Evolutionary conservation across 495 filamentous ascomycete genomes (phyloP), one percentile per base, ranked within the genome.

Genomic region (Daldinia loculata): DNA sequence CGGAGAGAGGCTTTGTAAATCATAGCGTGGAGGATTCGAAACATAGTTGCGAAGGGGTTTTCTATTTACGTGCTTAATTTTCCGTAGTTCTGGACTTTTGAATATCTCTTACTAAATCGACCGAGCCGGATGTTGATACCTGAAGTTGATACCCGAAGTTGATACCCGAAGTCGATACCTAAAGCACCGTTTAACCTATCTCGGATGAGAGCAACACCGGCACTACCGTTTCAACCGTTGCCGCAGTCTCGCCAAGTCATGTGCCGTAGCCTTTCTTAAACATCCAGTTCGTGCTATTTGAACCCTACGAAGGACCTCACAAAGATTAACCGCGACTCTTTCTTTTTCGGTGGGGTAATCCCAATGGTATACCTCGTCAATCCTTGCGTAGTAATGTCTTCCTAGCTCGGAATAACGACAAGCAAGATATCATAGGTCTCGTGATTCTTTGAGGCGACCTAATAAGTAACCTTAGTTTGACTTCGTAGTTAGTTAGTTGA

Each of bases 241-340:
- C 26, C 19, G n/a, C 69, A 50, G 63, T 50, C 57, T 67, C 52
- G 19, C 69, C 69, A 51, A 66, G 41, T 17, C 74, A 72, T 36
- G 70, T 56, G 43, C 74, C 78, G 55, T 77, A 68, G 27, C 71
- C 75, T 69, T 32, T 32, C 6, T 12, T 14, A 52, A 4, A n/a
- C 6, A 27, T 26, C 50, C 7, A 52, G 26, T 52, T 52, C 5
- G 14, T 52, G 15, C 26, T 48, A 22, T 22, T 22, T 48, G 3
- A 12, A 48, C 22, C 17, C 43, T 24, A 48, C 17, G 43, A 48
- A 48, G 43, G 4, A 24, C 24, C 12, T 24, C 43, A 48, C 43
- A 11, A 48, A 24, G 43, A 24, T 24, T 24, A 1, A 24, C 8
- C 17, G 9, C 12, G 3, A 12, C 3, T 24, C 2, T 22, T 22